Conservation (phyloP, 2,329 filamentous ascomycete species). For the Paramyrothecium sp. region DNA sequence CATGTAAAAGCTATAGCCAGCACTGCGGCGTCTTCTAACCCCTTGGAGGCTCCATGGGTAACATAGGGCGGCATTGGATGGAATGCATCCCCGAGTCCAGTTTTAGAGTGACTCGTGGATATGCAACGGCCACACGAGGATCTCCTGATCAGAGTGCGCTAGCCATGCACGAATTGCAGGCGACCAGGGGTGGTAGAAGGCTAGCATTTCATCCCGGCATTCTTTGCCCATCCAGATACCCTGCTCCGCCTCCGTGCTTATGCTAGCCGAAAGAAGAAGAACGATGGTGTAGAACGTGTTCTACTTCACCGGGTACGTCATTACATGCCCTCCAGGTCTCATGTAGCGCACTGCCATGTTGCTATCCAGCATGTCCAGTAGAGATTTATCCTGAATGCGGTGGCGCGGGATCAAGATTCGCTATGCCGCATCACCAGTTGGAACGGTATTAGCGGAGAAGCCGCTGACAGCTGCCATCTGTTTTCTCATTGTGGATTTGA, state of each 20-base stretch:
- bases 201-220: conserved; percentile 58
- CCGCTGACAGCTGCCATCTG: conserved; percentile 53
- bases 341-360: conserved; percentile 63
- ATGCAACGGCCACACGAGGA: conserved; percentile 66
- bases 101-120: conserved; percentile 61
- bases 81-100: conserved; percentile 62
- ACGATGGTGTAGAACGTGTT: conserved; percentile 67
- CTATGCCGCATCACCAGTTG: conserved; percentile 53
- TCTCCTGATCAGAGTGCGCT: conserved; percentile 60
- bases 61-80: conserved; percentile 68
- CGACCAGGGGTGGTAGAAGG: conserved; percentile 59
- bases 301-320: conserved; percentile 63
- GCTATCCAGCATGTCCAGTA: conserved; percentile 57
- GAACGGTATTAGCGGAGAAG: conserved; percentile 41
- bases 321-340: conserved; percentile 64
- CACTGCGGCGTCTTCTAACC: conserved; percentile 64
- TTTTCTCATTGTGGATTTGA: conserved; percentile 46
- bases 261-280: conserved; percentile 62
- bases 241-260: conserved; percentile 42
- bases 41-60: conserved; percentile 66
- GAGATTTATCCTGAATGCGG: conserved; percentile 63
- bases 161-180: conserved; percentile 60
- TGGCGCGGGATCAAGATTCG: conserved; percentile 50
- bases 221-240: conserved; percentile 63
- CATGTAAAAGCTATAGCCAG: conserved; percentile 36